These are phyloP conservation scores for Crucibulum laeve DNA, from an alignment of 768 basidiomycete genomes.

Conservation along the genomic window DNA sequence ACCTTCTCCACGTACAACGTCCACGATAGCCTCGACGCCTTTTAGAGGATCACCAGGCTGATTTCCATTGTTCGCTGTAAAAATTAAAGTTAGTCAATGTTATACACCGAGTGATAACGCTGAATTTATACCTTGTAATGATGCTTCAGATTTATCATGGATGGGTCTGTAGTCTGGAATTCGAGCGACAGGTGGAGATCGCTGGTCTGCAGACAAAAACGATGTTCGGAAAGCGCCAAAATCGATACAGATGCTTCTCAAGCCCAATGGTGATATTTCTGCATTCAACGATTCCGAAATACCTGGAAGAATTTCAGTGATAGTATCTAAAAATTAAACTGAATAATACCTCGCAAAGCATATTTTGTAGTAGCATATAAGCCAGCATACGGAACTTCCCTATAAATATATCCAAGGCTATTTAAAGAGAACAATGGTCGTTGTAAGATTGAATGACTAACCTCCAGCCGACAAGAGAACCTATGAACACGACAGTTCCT, in stretches of 20 bases:
- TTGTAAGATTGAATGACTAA: constrained; percentile 8
- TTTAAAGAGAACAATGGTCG: not conserved
- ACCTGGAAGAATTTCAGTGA: constrained; percentile 13
- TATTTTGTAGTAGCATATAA: constrained; percentile 37
- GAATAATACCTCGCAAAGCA: constrained; percentile 25
- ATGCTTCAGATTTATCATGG: constrained; percentile 16
- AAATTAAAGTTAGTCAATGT: constrained; percentile 1
- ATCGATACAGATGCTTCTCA: constrained; percentile 32
- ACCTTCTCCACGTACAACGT: constrained; percentile 26
- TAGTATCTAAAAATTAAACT: not conserved
- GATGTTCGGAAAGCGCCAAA: constrained; percentile 35
- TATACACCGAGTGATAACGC: not conserved
- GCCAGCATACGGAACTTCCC: constrained; percentile 25
- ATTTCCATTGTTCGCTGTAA: constrained; percentile 25
- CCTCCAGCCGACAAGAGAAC: constrained; percentile 39
- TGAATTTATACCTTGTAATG: constrained; percentile 17
- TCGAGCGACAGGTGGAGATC: constrained; percentile 20
- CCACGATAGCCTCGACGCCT: constrained; percentile 27
- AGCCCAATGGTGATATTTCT: constrained; percentile 32
- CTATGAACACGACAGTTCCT: constrained; percentile 39
- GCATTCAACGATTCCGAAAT: constrained; percentile 25
- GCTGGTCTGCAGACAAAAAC: constrained; percentile 22
- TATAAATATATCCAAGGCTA: constrained; percentile 3
- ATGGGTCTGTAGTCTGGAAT: constrained; percentile 28
- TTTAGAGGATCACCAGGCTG: constrained; percentile 33